Evolutionary conservation across 2,329 filamentous ascomycete species (phyloP).

Genomic region (Teratosphaeria destructans): DNA sequence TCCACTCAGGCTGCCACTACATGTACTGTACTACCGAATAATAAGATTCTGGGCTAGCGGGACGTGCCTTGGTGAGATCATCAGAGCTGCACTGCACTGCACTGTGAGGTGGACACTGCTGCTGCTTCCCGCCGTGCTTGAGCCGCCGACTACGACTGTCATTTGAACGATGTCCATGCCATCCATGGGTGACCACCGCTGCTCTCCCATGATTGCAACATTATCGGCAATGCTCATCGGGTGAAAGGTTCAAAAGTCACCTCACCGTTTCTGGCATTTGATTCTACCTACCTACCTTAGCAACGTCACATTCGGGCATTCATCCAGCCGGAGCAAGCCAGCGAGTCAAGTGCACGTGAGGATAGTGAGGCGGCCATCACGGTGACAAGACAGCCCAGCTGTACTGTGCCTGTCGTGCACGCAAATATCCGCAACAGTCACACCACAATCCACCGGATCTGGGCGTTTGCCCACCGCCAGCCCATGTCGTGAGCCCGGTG

Average conservation of each 20-base stretch:
- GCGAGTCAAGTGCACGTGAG: not conserved
- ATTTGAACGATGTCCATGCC: not conserved
- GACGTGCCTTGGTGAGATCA: not conserved
- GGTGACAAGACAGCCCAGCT: not conserved
- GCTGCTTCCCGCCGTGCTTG: not conserved
- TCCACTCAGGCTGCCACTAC: not conserved
- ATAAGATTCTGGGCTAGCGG: not conserved
- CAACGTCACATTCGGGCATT: not conserved
- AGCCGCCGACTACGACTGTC: not conserved
- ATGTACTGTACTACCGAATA: not conserved
- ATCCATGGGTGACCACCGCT: not conserved
- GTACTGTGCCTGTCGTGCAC: not conserved
- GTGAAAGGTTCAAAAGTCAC: not conserved
- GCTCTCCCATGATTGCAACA: not conserved
- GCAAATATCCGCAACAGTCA: not conserved
- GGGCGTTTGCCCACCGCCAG: conserved; percentile 1
- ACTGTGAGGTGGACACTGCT: not conserved
- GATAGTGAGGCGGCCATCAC: not conserved
- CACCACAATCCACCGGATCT: not conserved
- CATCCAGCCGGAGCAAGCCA: not conserved
- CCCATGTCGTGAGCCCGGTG: conserved; percentile 6
- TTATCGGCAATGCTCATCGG: not conserved
- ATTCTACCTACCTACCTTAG: not conserved
- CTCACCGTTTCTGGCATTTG: not conserved
- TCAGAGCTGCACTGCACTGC: not conserved